phyloP scores from a whole-genome alignment of 768 basidiomycete genomes.

The Leucosporidium yakuticum region DNA sequence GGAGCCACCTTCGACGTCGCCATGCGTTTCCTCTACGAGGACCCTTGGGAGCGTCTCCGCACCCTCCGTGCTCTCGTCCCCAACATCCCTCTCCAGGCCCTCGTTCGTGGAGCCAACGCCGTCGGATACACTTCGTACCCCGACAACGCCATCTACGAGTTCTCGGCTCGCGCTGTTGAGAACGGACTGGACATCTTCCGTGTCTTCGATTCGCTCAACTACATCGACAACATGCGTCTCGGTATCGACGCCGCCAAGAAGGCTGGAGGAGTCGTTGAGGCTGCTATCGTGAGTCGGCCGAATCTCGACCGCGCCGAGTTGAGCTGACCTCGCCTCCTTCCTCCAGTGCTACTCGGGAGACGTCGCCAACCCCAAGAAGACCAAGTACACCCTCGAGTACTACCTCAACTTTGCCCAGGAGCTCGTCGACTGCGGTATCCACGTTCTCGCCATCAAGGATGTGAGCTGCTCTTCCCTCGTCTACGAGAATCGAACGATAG shows the following conservation, averaged over 20 bases:
- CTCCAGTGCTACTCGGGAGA: slow-evolving; percentile 89
- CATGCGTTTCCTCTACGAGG: slow-evolving; percentile 99
- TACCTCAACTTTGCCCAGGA: slow-evolving; percentile 93
- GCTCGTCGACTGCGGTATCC: slow-evolving; percentile 66
- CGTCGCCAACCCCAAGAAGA: slow-evolving; percentile 87
- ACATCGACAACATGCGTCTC: slow-evolving; percentile 96
- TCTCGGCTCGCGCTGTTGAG: slow-evolving; percentile 99
- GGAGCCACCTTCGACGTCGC: slow-evolving; percentile 93
- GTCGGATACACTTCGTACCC: slow-evolving; percentile 99
- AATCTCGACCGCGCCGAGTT: slow-evolving; percentile 51
- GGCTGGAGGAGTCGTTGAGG: slow-evolving; percentile 96
- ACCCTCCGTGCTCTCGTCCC: slow-evolving; percentile 90
- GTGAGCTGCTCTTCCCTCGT: slow-evolving; percentile 58
- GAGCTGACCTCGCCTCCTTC: background rate
- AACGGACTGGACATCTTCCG: slow-evolving; percentile 99
- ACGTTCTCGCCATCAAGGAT: slow-evolving; percentile 95
- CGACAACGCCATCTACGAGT: slow-evolving; percentile 96
- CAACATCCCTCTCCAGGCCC: slow-evolving; percentile 96
- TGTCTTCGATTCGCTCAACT: slow-evolving; percentile 98
- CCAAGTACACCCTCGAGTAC: slow-evolving; percentile 94
- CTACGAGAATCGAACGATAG: background rate
- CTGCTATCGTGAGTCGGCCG: slow-evolving; percentile 41
- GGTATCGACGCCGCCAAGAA: slow-evolving; percentile 99
- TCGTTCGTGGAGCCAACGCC: slow-evolving; percentile 97
- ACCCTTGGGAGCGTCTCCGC: slow-evolving; percentile 97